Evolutionary conservation across 768 basidiomycete species (phyloP).

Genomic region (Pleurotus ostreatus): DNA sequence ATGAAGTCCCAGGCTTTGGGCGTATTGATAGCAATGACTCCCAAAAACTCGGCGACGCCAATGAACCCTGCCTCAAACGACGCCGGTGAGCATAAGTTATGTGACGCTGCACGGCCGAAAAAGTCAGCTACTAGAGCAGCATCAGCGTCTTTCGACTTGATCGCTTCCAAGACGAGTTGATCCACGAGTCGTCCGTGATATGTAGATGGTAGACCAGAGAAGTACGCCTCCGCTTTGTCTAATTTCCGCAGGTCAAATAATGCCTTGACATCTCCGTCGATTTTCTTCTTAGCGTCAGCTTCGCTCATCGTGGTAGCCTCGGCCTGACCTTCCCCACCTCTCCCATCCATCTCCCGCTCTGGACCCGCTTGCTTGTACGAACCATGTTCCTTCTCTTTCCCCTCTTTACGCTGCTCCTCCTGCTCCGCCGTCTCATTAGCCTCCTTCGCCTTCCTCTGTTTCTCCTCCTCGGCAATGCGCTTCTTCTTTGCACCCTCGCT

Average conservation of each 20-base stretch:
- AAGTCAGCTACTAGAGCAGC: slow-evolving; percentile 75
- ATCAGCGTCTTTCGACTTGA: slow-evolving; percentile 81
- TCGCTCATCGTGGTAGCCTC: slow-evolving; percentile 52
- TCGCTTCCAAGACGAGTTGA: slow-evolving; percentile 65
- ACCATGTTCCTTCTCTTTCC: slow-evolving; percentile 37
- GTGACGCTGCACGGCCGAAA: slow-evolving; percentile 58
- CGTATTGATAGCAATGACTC: slow-evolving; percentile 87
- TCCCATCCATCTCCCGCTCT: slow-evolving; percentile 24
- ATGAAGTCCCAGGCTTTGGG: slow-evolving; percentile 80
- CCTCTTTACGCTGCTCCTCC: slow-evolving; percentile 32
- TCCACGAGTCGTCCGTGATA: slow-evolving; percentile 70
- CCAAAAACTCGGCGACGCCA: slow-evolving; percentile 69
- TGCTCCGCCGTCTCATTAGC: slow-evolving; percentile 40
- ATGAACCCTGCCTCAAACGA: slow-evolving; percentile 74
- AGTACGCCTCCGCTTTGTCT: slow-evolving; percentile 86
- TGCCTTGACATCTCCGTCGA: slow-evolving; percentile 80
- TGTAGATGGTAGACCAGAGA: slow-evolving; percentile 63
- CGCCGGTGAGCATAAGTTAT: slow-evolving; percentile 52
- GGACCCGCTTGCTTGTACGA: too few species aligned
- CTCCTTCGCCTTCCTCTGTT: slow-evolving; percentile 25
- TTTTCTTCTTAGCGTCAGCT: slow-evolving; percentile 67
- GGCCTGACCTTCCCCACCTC: slow-evolving; percentile 39
- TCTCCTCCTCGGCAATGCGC: slow-evolving; percentile 41
- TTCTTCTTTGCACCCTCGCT: slow-evolving; percentile 47
- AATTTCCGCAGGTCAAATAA: slow-evolving; percentile 81